Conservation (phyloP, 805 yeast species). For the Blastobotrys robertii region DNA sequence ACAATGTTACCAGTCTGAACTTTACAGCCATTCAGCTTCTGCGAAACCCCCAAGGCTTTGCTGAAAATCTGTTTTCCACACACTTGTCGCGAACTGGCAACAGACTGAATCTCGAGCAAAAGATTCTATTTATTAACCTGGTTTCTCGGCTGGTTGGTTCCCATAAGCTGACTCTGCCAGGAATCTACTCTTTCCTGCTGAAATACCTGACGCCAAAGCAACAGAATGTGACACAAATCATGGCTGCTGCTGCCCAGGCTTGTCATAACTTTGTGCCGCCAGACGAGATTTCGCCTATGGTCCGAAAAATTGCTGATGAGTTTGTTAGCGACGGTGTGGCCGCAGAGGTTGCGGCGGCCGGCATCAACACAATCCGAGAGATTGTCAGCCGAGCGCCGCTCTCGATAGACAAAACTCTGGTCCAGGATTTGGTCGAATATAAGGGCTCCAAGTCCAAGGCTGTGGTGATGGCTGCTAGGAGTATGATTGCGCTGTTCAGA, state of each 20-base stretch:
- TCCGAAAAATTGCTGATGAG: slow-evolving; percentile 92
- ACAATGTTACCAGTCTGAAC: slow-evolving; percentile 62
- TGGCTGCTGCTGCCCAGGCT: slow-evolving; percentile 97
- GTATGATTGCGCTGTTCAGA: slow-evolving; percentile 75
- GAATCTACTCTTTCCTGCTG: slow-evolving; percentile 79
- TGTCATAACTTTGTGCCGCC: slow-evolving; percentile 97
- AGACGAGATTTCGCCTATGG: slow-evolving; percentile 68
- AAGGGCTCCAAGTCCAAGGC: slow-evolving; percentile 90
- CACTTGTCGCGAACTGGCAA: slow-evolving; percentile 63
- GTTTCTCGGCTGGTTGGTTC: slow-evolving; percentile 87
- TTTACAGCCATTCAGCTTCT: slow-evolving; percentile 90
- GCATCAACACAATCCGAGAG: slow-evolving; percentile 90
- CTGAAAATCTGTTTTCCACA: slow-evolving; percentile 66
- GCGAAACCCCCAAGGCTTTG: slow-evolving; percentile 97
- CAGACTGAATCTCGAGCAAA: slow-evolving; percentile 76
- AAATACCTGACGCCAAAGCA: slow-evolving; percentile 93
- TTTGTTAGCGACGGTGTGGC: slow-evolving; percentile 98
- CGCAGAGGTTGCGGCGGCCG: slow-evolving; percentile 96
- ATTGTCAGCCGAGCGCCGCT: slow-evolving; percentile 88
- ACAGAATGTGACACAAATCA: slow-evolving; percentile 83
- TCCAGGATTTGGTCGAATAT: slow-evolving; percentile 85
- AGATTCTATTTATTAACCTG: slow-evolving; percentile 77
- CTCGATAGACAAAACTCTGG: slow-evolving; percentile 77
- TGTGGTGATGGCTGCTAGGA: slow-evolving; percentile 89
- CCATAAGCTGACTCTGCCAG: slow-evolving; percentile 84